Evolutionary conservation across 352 stramenopile species (phyloP).

Genomic region (Pythium rhizo-oryzae): DNA sequence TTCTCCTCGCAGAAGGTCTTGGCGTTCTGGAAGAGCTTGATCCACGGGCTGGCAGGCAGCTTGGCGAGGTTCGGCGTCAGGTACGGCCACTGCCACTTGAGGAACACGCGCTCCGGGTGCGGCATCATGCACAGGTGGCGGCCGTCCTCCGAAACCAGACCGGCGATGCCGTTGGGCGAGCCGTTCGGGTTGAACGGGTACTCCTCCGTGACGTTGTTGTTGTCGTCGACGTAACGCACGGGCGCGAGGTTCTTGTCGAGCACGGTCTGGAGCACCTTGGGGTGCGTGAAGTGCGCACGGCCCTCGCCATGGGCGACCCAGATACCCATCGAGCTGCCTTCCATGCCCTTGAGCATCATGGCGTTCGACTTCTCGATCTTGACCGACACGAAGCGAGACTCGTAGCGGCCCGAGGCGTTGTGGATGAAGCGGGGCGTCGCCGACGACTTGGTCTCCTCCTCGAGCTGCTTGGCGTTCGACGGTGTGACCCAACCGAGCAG

Average conservation of each 20-base stretch:
- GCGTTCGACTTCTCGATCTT: conserved; percentile 95
- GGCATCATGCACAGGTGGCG: conserved; percentile 99
- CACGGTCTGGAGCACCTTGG: conserved; percentile 88
- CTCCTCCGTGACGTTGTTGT: conserved; percentile 91
- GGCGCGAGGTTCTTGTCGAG: conserved; percentile 93
- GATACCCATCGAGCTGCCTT: conserved; percentile 95
- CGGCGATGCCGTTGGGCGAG: conserved; percentile 96
- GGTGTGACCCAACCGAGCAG: conserved; percentile 96
- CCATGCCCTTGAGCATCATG: conserved; percentile 98
- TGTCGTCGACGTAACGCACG: conserved; percentile 97
- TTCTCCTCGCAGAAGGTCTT: conserved; percentile 93
- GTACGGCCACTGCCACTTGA: conserved; percentile 98
- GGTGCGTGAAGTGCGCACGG: conserved; percentile 96
- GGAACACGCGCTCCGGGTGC: conserved; percentile 98
- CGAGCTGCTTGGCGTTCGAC: conserved; percentile 53
- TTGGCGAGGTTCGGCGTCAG: conserved; percentile 86
- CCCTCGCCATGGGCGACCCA: conserved; percentile 97
- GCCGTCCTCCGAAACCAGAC: conserved; percentile 96
- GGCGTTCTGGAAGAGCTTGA: conserved; percentile 99
- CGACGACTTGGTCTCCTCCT: conserved; percentile 57
- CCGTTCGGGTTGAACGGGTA: conserved; percentile 99
- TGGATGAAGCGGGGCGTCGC: conserved; percentile 96
- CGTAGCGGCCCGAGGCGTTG: conserved; percentile 96
- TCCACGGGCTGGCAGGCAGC: conserved; percentile 91
- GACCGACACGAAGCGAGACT: conserved; percentile 97